Evolutionary conservation across 225 moss, liverwort and hornwort species (phyloP).

Genomic region (Lunularia cruciata): DNA sequence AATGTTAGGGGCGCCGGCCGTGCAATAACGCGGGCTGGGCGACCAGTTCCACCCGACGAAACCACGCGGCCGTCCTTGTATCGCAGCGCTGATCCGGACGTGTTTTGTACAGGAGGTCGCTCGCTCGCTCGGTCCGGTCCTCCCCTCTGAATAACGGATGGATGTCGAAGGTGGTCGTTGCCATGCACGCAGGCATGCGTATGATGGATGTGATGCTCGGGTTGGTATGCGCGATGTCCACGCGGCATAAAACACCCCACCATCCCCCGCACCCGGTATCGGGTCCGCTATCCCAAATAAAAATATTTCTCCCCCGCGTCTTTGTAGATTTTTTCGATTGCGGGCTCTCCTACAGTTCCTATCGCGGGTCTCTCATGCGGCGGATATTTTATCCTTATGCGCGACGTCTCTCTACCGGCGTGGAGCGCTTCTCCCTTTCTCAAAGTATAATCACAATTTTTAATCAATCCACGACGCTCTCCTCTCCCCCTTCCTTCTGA

Average conservation of each 20-base stretch:
- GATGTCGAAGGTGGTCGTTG: constrained; percentile 10
- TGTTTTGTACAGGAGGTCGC: constrained; percentile 24
- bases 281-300: background rate
- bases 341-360: background rate
- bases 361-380: background rate
- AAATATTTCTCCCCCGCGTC: background rate
- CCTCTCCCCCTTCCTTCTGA: background rate
- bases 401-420: too few species aligned
- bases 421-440: background rate
- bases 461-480: background rate
- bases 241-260: background rate
- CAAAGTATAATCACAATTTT: background rate
- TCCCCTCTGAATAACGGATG: constrained; percentile 30
- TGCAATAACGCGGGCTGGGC: constrained; percentile 27
- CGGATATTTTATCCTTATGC: background rate
- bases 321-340: too few species aligned
- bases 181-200: constrained; percentile 14
- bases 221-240: constrained; percentile 8
- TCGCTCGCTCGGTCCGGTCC: constrained; percentile 10
- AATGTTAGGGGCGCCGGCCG: constrained; percentile 15
- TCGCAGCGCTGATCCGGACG: constrained; percentile 31
- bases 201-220: background rate
- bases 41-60: constrained; percentile 24
- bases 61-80: constrained; percentile 31
- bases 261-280: background rate